Conservation (phyloP, 176 grass and related monocot species). For the Raddia distichophylla region DNA sequence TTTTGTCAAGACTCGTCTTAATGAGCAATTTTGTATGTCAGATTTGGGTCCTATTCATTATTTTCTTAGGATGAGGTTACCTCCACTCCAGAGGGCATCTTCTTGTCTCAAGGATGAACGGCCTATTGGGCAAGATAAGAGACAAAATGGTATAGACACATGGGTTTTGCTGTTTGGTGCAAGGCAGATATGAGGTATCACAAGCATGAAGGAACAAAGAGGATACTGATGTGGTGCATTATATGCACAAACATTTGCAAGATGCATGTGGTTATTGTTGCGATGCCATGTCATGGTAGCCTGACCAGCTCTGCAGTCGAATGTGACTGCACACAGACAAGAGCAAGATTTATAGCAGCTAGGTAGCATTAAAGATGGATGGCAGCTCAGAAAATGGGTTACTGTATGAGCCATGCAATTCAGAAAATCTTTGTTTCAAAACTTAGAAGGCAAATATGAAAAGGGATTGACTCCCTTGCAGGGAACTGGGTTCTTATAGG, state of each 20-base stretch:
- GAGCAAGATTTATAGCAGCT: background rate
- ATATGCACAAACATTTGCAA: background rate
- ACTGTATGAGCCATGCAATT: background rate
- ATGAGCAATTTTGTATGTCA: too few species aligned
- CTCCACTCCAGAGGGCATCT: too few species aligned
- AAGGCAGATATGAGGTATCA: background rate
- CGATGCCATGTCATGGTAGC: background rate
- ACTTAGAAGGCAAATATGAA: background rate
- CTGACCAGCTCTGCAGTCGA: background rate
- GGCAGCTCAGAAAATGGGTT: background rate
- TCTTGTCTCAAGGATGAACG: too few species aligned
- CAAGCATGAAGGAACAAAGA: background rate
- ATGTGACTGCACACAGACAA: background rate
- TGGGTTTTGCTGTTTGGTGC: background rate
- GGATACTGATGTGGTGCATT: background rate
- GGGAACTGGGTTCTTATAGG: too few species aligned
- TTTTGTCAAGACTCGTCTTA: too few species aligned
- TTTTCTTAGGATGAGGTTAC: too few species aligned
- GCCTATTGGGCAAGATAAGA: background rate
- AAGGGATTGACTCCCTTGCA: background rate
- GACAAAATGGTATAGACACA: background rate
- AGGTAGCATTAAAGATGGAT: constrained; percentile 6
- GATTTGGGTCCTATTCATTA: too few species aligned
- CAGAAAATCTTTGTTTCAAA: background rate
- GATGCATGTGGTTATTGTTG: background rate